Evolutionary conservation across 2,329 filamentous ascomycete species (phyloP), one percentile per base, ranked within the genome.

Genomic region (Dothiorella sarmentorum): DNA sequence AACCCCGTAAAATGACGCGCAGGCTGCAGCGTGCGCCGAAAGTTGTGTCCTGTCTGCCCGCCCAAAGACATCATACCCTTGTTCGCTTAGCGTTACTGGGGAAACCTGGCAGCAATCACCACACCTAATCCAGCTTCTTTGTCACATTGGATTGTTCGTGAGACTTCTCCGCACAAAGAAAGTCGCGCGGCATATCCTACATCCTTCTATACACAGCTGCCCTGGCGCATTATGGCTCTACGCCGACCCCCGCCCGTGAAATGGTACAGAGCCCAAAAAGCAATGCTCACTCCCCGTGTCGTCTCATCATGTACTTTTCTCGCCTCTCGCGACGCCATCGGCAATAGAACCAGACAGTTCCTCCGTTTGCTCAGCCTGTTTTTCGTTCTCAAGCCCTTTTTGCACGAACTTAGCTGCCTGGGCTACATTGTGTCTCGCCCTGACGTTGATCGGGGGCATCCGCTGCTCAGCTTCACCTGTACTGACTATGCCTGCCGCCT

Each of bases 71-170:
- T 56, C 52, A 56, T 56, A 33, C 49, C 49, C 49, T 53, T 26
- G 20, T 56, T 56, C 52, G 52, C 52, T 56, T 56, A 56, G 40
- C 52, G 52, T 56, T 44, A 44, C 52, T 56, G 27, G 52, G 52
- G 52, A 38, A 56, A 56, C 52, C 22, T 31, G 27, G 24, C 47
- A 26, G 47, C 47, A 38, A 38, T 38, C 47, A 38, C 49, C 49
- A 26, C 49, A 9, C 31, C 31, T 31, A 35, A 38, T 10, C n/a
- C n/a, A n/a, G n/a, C n/a, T n/a, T n/a, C n/a, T n/a, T n/a, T n/a
- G n/a, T n/a, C n/a, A n/a, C n/a, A n/a, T n/a, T n/a, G n/a, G n/a
- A n/a, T n/a, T n/a, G n/a, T 17, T n/a, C 35, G 17, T 7, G 35
- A 37, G 35, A 10, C 29, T 10, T 13, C 35, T n/a, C 15, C 13